Percentiles rank a stretch among this genome's conserved stretches.
Conservation (phyloP, 108 stramenopile genomes). For the Cyclotella sp. region DNA sequence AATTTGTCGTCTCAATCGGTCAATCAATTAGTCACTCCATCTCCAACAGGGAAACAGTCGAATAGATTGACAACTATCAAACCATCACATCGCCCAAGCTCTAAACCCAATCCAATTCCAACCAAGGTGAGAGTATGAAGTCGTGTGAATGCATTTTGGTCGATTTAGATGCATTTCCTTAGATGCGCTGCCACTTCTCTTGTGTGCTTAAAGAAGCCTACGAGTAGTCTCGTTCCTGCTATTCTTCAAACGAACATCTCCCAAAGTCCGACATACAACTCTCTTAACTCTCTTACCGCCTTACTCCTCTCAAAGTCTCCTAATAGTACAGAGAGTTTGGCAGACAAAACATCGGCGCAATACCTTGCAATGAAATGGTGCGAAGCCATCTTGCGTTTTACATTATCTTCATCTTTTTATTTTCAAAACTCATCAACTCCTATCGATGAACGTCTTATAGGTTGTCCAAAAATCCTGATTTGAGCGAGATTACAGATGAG, state of each 20-base stretch:
- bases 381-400: background rate
- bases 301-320: conserved; percentile 31
- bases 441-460: conserved; percentile 2
- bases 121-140: background rate
- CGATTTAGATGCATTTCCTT: background rate
- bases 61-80: background rate
- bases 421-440: background rate
- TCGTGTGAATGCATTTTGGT: background rate
- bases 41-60: background rate
- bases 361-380: conserved; percentile 48
- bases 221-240: background rate
- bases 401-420: background rate
- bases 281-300: conserved; percentile 2
- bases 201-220: background rate
- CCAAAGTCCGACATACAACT: conserved; percentile 2
- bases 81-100: background rate
- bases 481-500: conserved; percentile 2
- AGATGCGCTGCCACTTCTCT: background rate
- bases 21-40: too few relatives aligned
- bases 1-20: conserved; percentile 8
- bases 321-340: conserved; percentile 26
- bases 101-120: conserved; percentile 4
- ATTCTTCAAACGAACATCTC: conserved; percentile 2
- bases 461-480: conserved; percentile 31
- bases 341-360: conserved; percentile 28